These are phyloP conservation scores for Saccharomycopsis oosterbeekiorum DNA, from an alignment of 805 yeast genomes.

Conservation along the genomic window DNA sequence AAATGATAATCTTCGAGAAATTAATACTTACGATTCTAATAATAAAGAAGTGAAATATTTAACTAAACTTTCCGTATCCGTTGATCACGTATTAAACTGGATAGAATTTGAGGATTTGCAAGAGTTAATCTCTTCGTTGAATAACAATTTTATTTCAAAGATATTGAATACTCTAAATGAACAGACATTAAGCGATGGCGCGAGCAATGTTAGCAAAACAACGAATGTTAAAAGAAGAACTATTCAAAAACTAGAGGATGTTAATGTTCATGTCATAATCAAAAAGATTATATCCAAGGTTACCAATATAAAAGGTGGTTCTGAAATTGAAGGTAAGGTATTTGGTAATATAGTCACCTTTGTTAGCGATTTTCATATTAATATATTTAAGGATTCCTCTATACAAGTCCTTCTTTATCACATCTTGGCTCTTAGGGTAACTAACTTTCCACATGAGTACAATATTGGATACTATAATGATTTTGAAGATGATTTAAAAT, in stretches of 20 bases:
- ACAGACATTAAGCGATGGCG: neutral
- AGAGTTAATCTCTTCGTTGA: neutral
- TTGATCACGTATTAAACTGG: neutral
- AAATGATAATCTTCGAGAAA: neutral
- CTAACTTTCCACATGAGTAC: neutral
- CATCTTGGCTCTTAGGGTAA: neutral
- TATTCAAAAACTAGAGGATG: neutral
- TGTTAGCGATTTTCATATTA: neutral
- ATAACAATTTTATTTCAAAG: neutral
- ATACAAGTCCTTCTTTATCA: slow-evolving; percentile 10
- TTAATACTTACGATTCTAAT: neutral
- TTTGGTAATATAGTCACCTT: slow-evolving; percentile 12
- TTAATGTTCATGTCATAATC: slow-evolving; percentile 8
- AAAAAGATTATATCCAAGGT: neutral
- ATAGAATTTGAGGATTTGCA: neutral
- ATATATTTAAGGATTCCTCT: slow-evolving; percentile 6
- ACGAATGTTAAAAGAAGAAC: neutral
- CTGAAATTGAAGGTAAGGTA: neutral
- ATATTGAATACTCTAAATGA: neutral
- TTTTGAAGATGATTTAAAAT: neutral
- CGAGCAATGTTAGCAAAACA: neutral
- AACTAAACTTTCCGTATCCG: neutral
- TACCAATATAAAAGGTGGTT: neutral
- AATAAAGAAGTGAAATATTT: neutral
- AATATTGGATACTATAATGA: slow-evolving; percentile 18